A percentile compares a stretch with the other conserved stretches of the same genome.
Conservation (phyloP, 306 rosid species). For the Fragaria vesca region DNA sequence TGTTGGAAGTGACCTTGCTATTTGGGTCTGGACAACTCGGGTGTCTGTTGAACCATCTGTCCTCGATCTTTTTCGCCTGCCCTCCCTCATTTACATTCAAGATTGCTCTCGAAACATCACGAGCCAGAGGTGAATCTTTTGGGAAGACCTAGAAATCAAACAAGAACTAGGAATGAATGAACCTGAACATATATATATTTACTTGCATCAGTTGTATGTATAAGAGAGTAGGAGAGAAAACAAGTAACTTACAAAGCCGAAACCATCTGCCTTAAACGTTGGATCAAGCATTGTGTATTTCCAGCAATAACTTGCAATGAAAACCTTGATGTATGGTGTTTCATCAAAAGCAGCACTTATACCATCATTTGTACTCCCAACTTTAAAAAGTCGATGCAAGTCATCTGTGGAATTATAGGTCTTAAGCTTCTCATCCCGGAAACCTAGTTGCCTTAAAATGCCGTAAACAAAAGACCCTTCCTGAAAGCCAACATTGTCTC, state of each 20-base stretch:
- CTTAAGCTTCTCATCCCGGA: not conserved
- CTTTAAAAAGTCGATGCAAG: not conserved
- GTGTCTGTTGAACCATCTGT: not conserved
- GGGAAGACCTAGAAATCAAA: not conserved
- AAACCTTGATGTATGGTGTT: not conserved
- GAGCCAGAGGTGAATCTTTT: constrained; percentile 3
- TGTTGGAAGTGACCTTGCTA: not conserved
- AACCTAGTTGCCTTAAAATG: not conserved
- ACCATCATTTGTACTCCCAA: not conserved
- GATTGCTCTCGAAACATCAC: not conserved
- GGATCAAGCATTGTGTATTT: constrained; percentile 1
- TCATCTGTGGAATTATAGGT: not conserved
- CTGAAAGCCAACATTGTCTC: not conserved
- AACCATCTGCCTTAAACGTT: not conserved
- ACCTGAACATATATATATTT: not conserved
- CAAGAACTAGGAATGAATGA: not conserved
- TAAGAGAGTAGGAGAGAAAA: not conserved
- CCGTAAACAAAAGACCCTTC: not conserved
- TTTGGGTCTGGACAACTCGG: not conserved
- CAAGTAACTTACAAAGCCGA: not conserved
- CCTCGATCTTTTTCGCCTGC: not conserved
- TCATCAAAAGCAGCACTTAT: constrained; percentile 3
- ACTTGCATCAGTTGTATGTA: too few relatives aligned
- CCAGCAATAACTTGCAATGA: not conserved
- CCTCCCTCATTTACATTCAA: constrained; percentile 9